Percentiles rank a stretch among this genome's conserved stretches.
Evolutionary conservation across 768 basidiomycete genomes (phyloP).

Genomic region (Termitomyces sp.): DNA sequence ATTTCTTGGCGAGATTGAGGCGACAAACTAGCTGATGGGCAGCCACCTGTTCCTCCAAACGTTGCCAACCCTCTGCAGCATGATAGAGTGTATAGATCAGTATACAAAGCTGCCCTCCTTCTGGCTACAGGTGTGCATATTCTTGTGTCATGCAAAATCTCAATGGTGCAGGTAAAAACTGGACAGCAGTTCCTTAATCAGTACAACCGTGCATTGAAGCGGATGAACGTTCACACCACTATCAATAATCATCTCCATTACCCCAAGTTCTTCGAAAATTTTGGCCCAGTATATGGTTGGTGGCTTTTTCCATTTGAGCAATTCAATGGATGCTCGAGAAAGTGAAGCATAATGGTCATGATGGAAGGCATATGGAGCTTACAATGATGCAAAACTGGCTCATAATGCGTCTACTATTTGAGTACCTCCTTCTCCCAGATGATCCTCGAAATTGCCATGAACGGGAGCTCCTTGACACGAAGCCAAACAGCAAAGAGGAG

Average conservation of each 20-base stretch:
- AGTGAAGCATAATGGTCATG: slow-evolving; percentile 25
- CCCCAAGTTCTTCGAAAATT: slow-evolving; percentile 16
- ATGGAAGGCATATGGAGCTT: slow-evolving; percentile 10
- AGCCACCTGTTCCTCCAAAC: too few relatives aligned
- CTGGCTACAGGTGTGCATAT: too few relatives aligned
- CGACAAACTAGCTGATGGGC: too few relatives aligned
- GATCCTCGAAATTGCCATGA: background rate
- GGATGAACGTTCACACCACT: slow-evolving; percentile 12
- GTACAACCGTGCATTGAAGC: too few relatives aligned
- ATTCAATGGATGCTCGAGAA: slow-evolving; percentile 31
- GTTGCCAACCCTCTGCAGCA: too few relatives aligned
- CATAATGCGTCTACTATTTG: background rate
- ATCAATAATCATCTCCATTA: slow-evolving; percentile 31
- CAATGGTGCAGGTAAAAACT: too few relatives aligned
- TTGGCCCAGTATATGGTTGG: slow-evolving; percentile 30
- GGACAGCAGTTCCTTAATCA: too few relatives aligned
- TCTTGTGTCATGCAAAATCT: too few relatives aligned
- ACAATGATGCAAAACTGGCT: slow-evolving; percentile 1
- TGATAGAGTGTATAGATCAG: too few relatives aligned
- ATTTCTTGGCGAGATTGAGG: too few relatives aligned
- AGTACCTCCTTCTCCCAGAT: background rate
- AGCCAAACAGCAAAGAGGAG: slow-evolving; percentile 8
- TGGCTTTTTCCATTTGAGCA: slow-evolving; percentile 33
- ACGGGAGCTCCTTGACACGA: slow-evolving; percentile 12
- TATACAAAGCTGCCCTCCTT: too few relatives aligned